Percentiles rank a stretch among this genome's conserved stretches.
These are phyloP conservation scores for Puccinia triticina DNA, from an alignment of 1,284 basidiomycete species.

Conservation along the genomic window DNA sequence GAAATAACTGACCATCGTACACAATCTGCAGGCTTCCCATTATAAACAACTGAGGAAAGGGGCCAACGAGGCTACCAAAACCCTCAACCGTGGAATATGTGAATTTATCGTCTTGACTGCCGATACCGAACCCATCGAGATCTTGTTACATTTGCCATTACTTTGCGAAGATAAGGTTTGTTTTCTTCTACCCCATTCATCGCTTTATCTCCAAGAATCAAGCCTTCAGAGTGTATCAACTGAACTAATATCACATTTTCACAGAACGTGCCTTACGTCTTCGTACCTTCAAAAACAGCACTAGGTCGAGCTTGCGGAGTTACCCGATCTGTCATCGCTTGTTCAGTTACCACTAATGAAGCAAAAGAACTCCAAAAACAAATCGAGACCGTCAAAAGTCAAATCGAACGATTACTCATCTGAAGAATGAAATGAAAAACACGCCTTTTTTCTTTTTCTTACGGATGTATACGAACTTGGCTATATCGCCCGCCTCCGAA, in stretches of 20 bases:
- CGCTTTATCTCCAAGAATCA: constrained; percentile 7
- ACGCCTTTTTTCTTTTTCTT: background rate
- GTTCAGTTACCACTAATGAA: constrained; percentile 93
- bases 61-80: constrained; percentile 93
- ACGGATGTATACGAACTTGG: constrained; percentile 12
- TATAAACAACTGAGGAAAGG: constrained; percentile 99
- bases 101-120: constrained; percentile 98
- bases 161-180: constrained; percentile 95
- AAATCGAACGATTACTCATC: constrained; percentile 52
- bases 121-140: constrained; percentile 94
- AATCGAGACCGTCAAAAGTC: constrained; percentile 79
- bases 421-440: constrained; percentile 17
- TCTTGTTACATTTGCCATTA: constrained; percentile 92
- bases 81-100: constrained; percentile 95
- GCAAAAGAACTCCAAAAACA: constrained; percentile 87
- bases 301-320: constrained; percentile 96
- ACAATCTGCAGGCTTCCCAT: constrained; percentile 70
- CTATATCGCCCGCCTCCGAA: too few species aligned
- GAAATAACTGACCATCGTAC: background rate
- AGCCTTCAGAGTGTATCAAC: background rate
- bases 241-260: background rate
- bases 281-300: constrained; percentile 90
- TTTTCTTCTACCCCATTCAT: constrained; percentile 1
- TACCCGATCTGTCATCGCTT: constrained; percentile 90
- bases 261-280: constrained; percentile 65